These are phyloP conservation scores for Sporothrix brunneoviolacea DNA, from an alignment of 2,329 filamentous ascomycete genomes.

Conservation along the genomic window DNA sequence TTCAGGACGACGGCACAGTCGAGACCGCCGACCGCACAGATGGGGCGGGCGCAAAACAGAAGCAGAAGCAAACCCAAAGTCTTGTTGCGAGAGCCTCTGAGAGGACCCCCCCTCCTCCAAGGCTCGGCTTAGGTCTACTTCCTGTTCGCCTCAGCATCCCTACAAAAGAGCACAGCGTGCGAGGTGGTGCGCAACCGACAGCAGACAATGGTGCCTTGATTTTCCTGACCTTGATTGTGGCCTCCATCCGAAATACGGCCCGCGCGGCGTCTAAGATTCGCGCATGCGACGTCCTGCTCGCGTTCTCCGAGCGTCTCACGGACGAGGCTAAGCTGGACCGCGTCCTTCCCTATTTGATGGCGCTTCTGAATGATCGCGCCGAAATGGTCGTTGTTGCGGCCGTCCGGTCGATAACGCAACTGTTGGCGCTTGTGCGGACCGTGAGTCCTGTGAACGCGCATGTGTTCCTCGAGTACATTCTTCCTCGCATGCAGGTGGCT, in stretches of 20 bases:
- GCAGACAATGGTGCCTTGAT: conserved; percentile 87
- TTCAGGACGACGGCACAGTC: conserved; percentile 42
- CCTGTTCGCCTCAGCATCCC: conserved; percentile 82
- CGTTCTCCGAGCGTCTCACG: conserved; percentile 83
- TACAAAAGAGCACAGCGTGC: conserved; percentile 68
- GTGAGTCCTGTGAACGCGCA: conserved; percentile 72
- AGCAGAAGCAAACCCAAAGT: neutral
- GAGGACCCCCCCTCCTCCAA: conserved; percentile 27
- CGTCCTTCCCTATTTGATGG: conserved; percentile 83
- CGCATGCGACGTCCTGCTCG: conserved; percentile 84
- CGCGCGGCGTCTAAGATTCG: conserved; percentile 80
- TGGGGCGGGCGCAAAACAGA: conserved; percentile 17
- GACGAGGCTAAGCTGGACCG: conserved; percentile 95
- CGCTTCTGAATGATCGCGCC: conserved; percentile 71
- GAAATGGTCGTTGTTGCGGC: conserved; percentile 82
- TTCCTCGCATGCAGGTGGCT: conserved; percentile 55
- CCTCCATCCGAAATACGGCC: conserved; percentile 82
- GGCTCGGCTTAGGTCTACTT: conserved; percentile 57
- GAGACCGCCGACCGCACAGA: neutral
- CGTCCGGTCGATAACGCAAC: conserved; percentile 78
- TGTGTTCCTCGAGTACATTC: conserved; percentile 61
- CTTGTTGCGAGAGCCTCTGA: neutral
- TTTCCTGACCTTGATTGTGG: conserved; percentile 81
- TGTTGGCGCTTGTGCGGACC: conserved; percentile 80
- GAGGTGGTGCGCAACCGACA: conserved; percentile 52